Evolutionary conservation across 805 yeast species (phyloP).

Genomic region (Sugiyamaella floridensis): DNA sequence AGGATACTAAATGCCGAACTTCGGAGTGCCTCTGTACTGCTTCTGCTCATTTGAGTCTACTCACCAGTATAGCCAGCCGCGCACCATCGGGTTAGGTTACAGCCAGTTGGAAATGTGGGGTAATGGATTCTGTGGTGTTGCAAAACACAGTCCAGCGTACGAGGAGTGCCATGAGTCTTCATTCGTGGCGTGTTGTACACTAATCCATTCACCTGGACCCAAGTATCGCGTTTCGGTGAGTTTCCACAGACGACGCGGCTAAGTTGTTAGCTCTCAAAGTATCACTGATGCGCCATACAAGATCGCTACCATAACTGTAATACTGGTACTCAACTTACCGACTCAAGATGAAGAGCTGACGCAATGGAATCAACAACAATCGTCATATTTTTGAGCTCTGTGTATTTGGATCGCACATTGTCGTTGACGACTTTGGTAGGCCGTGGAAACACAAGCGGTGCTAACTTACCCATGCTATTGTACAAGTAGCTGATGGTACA

Average conservation of each 20-base stretch:
- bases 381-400: not conserved
- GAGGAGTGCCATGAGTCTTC: not conserved
- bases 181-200: too few relatives aligned
- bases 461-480: constrained; percentile 1
- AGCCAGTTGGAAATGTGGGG: not conserved
- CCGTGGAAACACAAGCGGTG: constrained; percentile 7
- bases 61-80: not conserved
- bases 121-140: not conserved
- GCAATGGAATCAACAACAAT: not conserved
- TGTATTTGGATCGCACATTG: not conserved
- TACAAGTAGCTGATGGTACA: constrained; percentile 5
- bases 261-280: not conserved
- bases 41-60: not conserved
- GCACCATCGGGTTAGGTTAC: not conserved
- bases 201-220: too few relatives aligned
- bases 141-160: not conserved
- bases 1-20: too few relatives aligned
- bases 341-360: not conserved
- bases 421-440: not conserved
- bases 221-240: not conserved
- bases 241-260: not conserved
- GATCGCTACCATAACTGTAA: too few relatives aligned
- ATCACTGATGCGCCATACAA: too few relatives aligned
- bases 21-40: not conserved
- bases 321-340: not conserved